Conservation (phyloP, 352 stramenopile species). For the Pythium pyrilobum region DNA sequence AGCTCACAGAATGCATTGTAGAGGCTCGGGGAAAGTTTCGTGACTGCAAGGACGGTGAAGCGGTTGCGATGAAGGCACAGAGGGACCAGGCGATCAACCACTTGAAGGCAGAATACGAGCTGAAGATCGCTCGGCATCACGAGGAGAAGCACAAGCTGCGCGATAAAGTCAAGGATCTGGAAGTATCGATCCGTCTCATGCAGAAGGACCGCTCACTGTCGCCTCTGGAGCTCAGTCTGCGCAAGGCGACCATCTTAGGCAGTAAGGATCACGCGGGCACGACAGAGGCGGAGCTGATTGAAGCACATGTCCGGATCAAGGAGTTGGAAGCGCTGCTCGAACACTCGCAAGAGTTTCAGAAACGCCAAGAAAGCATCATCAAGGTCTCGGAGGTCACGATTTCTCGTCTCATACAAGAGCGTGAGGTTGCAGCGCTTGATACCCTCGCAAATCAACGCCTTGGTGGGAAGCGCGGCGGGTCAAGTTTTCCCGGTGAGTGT, state of each 20-base stretch:
- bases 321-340: slow-evolving; percentile 53
- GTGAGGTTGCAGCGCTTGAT: slow-evolving; percentile 20
- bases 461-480: not conserved
- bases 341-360: slow-evolving; percentile 53
- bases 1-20: slow-evolving; percentile 41
- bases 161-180: slow-evolving; percentile 68
- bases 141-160: slow-evolving; percentile 72
- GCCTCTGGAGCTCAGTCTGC: slow-evolving; percentile 52
- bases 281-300: slow-evolving; percentile 50
- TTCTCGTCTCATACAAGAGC: slow-evolving; percentile 51
- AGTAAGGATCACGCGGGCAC: slow-evolving; percentile 38
- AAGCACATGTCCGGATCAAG: slow-evolving; percentile 40
- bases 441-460: slow-evolving; percentile 12
- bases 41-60: slow-evolving; percentile 63
- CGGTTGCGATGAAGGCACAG: slow-evolving; percentile 23
- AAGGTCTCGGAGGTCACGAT: slow-evolving; percentile 58
- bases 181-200: slow-evolving; percentile 55
- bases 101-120: slow-evolving; percentile 55
- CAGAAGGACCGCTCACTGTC: slow-evolving; percentile 61
- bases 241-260: slow-evolving; percentile 52
- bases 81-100: slow-evolving; percentile 45
- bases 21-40: slow-evolving; percentile 54
- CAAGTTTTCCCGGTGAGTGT: not conserved
- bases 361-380: slow-evolving; percentile 56
- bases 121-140: slow-evolving; percentile 60